phyloP scores from a whole-genome alignment of 805 yeast genomes.

The Suhomyces prunicola region DNA sequence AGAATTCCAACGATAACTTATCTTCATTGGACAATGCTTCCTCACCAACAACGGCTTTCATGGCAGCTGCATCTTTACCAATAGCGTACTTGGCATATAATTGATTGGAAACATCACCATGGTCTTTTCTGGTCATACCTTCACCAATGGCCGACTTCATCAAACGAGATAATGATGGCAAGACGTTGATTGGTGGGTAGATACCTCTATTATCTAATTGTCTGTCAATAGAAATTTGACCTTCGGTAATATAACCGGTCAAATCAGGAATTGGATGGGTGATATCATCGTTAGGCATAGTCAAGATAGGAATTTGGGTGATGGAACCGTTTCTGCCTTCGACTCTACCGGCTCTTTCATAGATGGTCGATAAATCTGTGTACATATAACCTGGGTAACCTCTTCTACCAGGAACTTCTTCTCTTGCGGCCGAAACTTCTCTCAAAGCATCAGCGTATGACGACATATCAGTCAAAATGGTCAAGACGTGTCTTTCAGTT shows the following conservation, averaged over 20 bases:
- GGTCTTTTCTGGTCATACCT: constrained; percentile 99
- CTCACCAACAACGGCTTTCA: constrained; percentile 99
- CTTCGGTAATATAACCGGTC: constrained; percentile 99
- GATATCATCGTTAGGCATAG: constrained; percentile 99
- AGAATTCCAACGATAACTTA: constrained; percentile 92
- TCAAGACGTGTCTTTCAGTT: constrained; percentile 98
- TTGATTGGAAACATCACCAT: constrained; percentile 99
- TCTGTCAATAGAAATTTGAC: constrained; percentile 97
- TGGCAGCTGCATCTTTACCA: constrained; percentile 99
- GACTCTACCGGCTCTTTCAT: constrained; percentile 99
- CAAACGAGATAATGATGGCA: constrained; percentile 95
- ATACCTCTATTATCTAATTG: constrained; percentile 94
- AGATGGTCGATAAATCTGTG: constrained; percentile 97
- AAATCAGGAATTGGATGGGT: constrained; percentile 99
- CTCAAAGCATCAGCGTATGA: constrained; percentile 99
- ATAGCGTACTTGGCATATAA: constrained; percentile 98
- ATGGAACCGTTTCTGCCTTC: constrained; percentile 99
- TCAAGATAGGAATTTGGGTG: constrained; percentile 96
- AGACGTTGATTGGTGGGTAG: constrained; percentile 97
- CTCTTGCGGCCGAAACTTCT: constrained; percentile 99
- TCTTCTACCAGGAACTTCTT: constrained; percentile 99
- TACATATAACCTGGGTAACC: constrained; percentile 99
- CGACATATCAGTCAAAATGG: constrained; percentile 98
- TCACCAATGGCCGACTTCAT: constrained; percentile 99
- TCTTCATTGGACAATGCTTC: constrained; percentile 98